phyloP scores from a whole-genome alignment of 805 yeast genomes.

The Saturnispora bothae region DNA sequence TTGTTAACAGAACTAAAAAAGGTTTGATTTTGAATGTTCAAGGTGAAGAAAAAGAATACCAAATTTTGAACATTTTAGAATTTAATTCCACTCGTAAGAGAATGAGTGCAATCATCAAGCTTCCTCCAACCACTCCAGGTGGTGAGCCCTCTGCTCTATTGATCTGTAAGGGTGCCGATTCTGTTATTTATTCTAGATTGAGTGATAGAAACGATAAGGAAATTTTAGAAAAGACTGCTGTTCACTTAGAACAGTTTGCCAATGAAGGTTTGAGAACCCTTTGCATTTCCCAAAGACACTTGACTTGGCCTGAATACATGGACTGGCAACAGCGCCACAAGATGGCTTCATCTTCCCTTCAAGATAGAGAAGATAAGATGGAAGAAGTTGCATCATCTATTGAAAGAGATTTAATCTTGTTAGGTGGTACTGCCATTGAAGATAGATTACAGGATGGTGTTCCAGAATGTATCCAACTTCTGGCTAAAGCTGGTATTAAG shows the following conservation, averaged over 20 bases:
- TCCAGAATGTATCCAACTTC: slow-evolving; percentile 63
- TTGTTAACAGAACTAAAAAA: slow-evolving; percentile 52
- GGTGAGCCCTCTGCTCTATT: slow-evolving; percentile 51
- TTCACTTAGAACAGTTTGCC: slow-evolving; percentile 68
- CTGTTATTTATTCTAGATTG: slow-evolving; percentile 62
- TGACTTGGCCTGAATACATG: slow-evolving; percentile 49
- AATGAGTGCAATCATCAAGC: slow-evolving; percentile 72
- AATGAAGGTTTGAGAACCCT: slow-evolving; percentile 77
- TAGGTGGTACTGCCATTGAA: slow-evolving; percentile 84
- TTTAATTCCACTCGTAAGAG: slow-evolving; percentile 80
- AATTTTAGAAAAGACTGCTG: slow-evolving; percentile 50
- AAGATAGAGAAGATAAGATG: slow-evolving; percentile 55
- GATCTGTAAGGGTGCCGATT: slow-evolving; percentile 81
- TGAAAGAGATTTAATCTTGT: slow-evolving; percentile 50
- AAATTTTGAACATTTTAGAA: slow-evolving; percentile 59
- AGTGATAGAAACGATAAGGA: slow-evolving; percentile 33
- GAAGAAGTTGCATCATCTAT: slow-evolving; percentile 67
- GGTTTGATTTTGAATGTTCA: slow-evolving; percentile 61
- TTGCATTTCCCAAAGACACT: slow-evolving; percentile 64
- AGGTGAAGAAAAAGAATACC: slow-evolving; percentile 62
- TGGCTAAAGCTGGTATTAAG: slow-evolving; percentile 71
- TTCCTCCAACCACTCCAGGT: slow-evolving; percentile 38
- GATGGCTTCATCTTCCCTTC: slow-evolving; percentile 53
- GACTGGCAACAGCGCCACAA: slow-evolving; percentile 56
- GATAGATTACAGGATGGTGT: slow-evolving; percentile 82